Conservation (phyloP, 2,329 filamentous ascomycete genomes). For the Nannizzia gypsea region DNA sequence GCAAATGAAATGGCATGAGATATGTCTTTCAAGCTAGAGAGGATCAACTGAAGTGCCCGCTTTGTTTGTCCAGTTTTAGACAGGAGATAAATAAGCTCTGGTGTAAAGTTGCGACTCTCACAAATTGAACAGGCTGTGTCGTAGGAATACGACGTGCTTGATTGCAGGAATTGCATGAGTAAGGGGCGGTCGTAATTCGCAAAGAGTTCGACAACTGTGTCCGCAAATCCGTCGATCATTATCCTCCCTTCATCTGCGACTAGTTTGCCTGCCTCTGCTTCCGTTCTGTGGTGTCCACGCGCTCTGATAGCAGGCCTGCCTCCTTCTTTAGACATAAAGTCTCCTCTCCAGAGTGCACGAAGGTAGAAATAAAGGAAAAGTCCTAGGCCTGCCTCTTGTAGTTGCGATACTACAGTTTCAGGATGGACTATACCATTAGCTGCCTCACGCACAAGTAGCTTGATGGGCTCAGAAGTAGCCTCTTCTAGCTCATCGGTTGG, state of each 20-base stretch:
- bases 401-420: slow-evolving; percentile 63
- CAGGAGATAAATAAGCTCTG: slow-evolving; percentile 89
- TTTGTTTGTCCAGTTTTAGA: slow-evolving; percentile 94
- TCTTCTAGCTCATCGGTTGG: slow-evolving; percentile 61
- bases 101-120: slow-evolving; percentile 66
- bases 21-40: slow-evolving; percentile 83
- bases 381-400: slow-evolving; percentile 54
- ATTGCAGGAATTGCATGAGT: slow-evolving; percentile 76
- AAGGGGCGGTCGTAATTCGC: slow-evolving; percentile 68
- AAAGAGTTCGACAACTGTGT: slow-evolving; percentile 76
- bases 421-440: slow-evolving; percentile 76
- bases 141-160: slow-evolving; percentile 78
- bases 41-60: slow-evolving; percentile 80
- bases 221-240: slow-evolving; percentile 75
- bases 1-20: slow-evolving; percentile 88
- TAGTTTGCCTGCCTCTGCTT: slow-evolving; percentile 34
- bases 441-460: slow-evolving; percentile 78
- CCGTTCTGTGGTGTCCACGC: slow-evolving; percentile 28
- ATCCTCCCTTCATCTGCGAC: slow-evolving; percentile 48
- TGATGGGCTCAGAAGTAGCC: slow-evolving; percentile 70
- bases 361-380: slow-evolving; percentile 90
- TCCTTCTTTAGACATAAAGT: slow-evolving; percentile 40
- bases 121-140: slow-evolving; percentile 62
- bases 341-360: slow-evolving; percentile 69
- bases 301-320: slow-evolving; percentile 25